These are phyloP conservation scores for Linnemannia hyalina DNA, from an alignment of 192 early-diverging fungal species.

Conservation along the genomic window DNA sequence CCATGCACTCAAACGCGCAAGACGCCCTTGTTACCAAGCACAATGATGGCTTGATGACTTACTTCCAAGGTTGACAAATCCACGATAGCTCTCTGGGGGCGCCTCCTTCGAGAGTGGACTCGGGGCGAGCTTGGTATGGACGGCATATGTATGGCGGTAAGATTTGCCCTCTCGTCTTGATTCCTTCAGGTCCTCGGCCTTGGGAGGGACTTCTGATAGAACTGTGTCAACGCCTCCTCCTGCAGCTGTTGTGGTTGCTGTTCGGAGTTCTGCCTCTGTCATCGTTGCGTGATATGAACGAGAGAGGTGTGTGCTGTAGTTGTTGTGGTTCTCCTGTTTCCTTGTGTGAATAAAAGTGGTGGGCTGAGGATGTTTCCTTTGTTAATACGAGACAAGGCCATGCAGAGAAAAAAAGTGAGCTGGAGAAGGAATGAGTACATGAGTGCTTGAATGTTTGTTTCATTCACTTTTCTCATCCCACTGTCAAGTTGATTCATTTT, in stretches of 20 bases:
- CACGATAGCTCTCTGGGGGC: slow-evolving; percentile 87
- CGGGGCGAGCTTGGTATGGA: slow-evolving; percentile 73
- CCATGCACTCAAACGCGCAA: background rate
- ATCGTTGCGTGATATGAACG: background rate
- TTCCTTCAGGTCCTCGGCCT: slow-evolving; percentile 21
- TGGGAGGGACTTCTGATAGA: slow-evolving; percentile 33
- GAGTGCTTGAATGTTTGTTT: background rate
- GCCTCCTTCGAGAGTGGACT: slow-evolving; percentile 88
- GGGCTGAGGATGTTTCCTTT: background rate
- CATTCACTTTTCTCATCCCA: background rate
- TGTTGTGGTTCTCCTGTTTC: background rate
- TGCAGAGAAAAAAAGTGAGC: background rate
- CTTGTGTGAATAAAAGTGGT: background rate
- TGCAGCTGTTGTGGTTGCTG: background rate
- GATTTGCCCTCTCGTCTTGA: slow-evolving; percentile 14
- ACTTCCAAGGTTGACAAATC: slow-evolving; percentile 83
- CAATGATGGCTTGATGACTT: slow-evolving; percentile 34
- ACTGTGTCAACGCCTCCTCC: background rate
- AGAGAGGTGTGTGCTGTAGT: background rate
- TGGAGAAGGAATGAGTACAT: background rate
- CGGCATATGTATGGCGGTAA: slow-evolving; percentile 63
- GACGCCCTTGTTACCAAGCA: background rate
- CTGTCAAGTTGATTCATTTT: background rate
- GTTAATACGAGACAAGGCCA: background rate
- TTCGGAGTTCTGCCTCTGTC: background rate